Base-by-base conservation (phyloP, 495 filamentous ascomycete species). In the Hypoxylon crocopeplum region DNA sequence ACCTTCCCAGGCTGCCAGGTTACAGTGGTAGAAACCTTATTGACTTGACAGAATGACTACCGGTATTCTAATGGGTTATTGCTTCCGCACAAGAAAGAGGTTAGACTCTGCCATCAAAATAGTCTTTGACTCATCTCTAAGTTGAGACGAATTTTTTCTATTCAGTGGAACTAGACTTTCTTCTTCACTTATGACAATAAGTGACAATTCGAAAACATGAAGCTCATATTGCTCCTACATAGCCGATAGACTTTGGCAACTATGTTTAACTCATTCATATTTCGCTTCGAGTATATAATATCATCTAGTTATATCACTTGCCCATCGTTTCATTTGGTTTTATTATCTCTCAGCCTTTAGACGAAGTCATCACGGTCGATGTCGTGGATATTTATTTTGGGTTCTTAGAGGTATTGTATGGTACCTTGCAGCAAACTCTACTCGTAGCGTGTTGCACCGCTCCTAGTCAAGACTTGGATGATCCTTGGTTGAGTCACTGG, bases 41-140 rank as follows among this genome's bases (percentile, higher is more conserved):
- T n/a, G n/a, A n/a, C n/a, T n/a, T n/a, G n/a, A n/a, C n/a, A n/a
- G n/a, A n/a, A n/a, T n/a, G n/a, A n/a, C n/a, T n/a, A n/a, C n/a
- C n/a, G n/a, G n/a, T n/a, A n/a, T n/a, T n/a, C n/a, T n/a, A n/a
- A n/a, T n/a, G n/a, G n/a, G n/a, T n/a, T n/a, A n/a, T n/a, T n/a
- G n/a, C n/a, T n/a, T n/a, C n/a, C n/a, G n/a, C n/a, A n/a, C n/a
- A 15, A 37, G 34, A 38, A 22, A 52, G 2, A 45, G 49, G 50
- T 17, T 49, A 61, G 49, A 55, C 57, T 44, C 24, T 30, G 57
- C 50, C 37, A 55, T 61, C 49, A 39, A 17, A 15, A 52, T 20
- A 24, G 10, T 19, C 13, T 33, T 41, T 54, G 57, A 60, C 33
- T 60, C 49, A 60, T 27, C n/a, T n/a, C n/a, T n/a, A n/a, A n/a